These are phyloP conservation scores for Moricandia moricandioides DNA, from an alignment of 345 rosid genomes.

Conservation along the genomic window DNA sequence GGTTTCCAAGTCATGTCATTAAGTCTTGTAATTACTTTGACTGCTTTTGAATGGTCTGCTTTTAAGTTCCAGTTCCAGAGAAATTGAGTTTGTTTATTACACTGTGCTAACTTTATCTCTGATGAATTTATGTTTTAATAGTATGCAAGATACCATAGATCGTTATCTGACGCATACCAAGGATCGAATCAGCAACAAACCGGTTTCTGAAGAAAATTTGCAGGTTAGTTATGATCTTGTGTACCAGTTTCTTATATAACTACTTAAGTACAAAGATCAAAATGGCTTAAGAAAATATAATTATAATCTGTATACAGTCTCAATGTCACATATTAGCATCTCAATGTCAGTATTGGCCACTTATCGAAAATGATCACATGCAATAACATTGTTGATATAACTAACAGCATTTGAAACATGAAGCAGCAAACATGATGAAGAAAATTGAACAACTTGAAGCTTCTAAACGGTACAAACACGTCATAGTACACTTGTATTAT, in stretches of 20 bases:
- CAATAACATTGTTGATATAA: constrained; percentile 34
- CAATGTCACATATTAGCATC: not conserved
- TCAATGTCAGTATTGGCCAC: constrained; percentile 3
- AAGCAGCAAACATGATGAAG: constrained; percentile 67
- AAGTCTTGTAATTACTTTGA: not conserved
- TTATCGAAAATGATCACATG: constrained; percentile 17
- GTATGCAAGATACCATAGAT: constrained; percentile 53
- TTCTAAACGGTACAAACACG: constrained; percentile 52
- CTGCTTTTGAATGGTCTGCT: not conserved
- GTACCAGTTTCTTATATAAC: not conserved
- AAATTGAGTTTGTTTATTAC: constrained; percentile 1
- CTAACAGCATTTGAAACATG: constrained; percentile 70
- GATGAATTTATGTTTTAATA: constrained; percentile 26
- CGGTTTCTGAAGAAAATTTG: constrained; percentile 42
- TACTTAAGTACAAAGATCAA: not conserved
- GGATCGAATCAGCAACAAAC: constrained; percentile 40
- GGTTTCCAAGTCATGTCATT: not conserved
- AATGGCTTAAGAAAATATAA: not conserved
- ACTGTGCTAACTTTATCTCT: constrained; percentile 1
- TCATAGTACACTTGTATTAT: not conserved
- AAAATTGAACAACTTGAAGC: constrained; percentile 77
- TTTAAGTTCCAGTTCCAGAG: not conserved
- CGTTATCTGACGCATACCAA: constrained; percentile 50
- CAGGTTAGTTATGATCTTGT: constrained; percentile 38
- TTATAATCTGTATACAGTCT: not conserved